Percentiles rank a stretch among this genome's conserved stretches.
phyloP scores from a whole-genome alignment of 2,329 filamentous ascomycete species.

The Fusarium udum region DNA sequence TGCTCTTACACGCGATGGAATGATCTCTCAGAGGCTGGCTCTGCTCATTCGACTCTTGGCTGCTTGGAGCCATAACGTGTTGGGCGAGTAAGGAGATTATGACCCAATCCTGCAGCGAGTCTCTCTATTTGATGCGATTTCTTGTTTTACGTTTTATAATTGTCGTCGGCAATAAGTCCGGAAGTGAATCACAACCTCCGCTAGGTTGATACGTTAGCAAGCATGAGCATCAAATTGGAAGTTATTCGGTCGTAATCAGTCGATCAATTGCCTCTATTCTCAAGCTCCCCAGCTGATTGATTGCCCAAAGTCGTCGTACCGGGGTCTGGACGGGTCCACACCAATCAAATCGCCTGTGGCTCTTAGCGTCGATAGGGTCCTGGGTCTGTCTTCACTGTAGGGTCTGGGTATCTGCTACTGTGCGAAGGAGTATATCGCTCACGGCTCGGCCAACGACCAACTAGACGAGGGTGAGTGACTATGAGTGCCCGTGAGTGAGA shows the following conservation, averaged over 20 bases:
- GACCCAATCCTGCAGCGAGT: constrained; percentile 24
- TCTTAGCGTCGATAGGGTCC: constrained; percentile 35
- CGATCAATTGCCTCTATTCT: constrained; percentile 39
- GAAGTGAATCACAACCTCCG: constrained; percentile 20
- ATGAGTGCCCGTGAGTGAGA: neutral
- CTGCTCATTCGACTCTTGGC: constrained; percentile 30
- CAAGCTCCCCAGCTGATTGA: constrained; percentile 36
- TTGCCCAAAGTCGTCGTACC: constrained; percentile 32
- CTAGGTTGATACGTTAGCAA: constrained; percentile 16
- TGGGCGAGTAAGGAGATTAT: constrained; percentile 8
- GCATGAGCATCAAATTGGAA: constrained; percentile 32
- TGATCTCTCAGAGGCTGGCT: constrained; percentile 31
- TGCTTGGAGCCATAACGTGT: constrained; percentile 18
- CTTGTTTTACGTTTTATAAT: constrained; percentile 22
- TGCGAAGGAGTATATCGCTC: constrained; percentile 22
- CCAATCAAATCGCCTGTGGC: constrained; percentile 14
- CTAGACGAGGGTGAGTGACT: neutral
- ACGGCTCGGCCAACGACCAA: constrained; percentile 29
- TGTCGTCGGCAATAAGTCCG: constrained; percentile 15
- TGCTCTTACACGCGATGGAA: constrained; percentile 13
- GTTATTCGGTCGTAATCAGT: constrained; percentile 39
- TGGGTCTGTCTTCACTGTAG: constrained; percentile 3
- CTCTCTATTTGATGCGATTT: constrained; percentile 16
- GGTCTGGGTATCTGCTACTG: constrained; percentile 17
- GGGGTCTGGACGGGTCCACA: constrained; percentile 28